These are phyloP conservation scores for Penicillium waksmanii DNA, from an alignment of 495 filamentous ascomycete species.

Conservation along the genomic window DNA sequence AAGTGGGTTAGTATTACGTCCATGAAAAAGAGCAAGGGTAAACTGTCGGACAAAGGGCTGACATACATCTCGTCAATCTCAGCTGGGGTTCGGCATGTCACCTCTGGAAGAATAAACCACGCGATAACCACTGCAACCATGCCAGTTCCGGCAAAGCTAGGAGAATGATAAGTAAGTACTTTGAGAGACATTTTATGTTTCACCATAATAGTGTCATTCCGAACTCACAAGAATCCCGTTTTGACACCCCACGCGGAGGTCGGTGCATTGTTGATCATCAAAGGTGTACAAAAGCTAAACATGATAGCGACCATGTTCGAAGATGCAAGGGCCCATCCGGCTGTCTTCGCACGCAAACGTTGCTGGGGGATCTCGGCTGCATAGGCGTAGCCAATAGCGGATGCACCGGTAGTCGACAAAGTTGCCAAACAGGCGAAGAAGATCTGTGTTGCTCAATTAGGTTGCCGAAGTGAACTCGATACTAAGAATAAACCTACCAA, in stretches of 20 bases:
- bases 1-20: background rate
- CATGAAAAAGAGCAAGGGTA: background rate
- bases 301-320: slow-evolving; percentile 44
- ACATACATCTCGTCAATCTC: slow-evolving; percentile 46
- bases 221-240: slow-evolving; percentile 45
- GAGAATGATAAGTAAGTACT: background rate
- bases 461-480: background rate
- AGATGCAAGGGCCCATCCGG: slow-evolving; percentile 40
- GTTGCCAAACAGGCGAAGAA: slow-evolving; percentile 42
- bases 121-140: slow-evolving; percentile 33
- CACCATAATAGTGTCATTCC: background rate
- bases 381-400: slow-evolving; percentile 47
- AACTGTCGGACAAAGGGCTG: background rate
- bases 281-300: slow-evolving; percentile 48
- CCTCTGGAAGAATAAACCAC: slow-evolving; percentile 45
- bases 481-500: slow-evolving; percentile 18
- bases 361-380: slow-evolving; percentile 44
- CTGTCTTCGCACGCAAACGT: slow-evolving; percentile 43
- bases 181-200: background rate
- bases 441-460: slow-evolving; percentile 20
- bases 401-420: slow-evolving; percentile 46
- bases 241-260: slow-evolving; percentile 43
- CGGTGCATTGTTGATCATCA: slow-evolving; percentile 44
- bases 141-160: slow-evolving; percentile 40
- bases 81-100: slow-evolving; percentile 38